Evolutionary conservation across 1,139 yeast species (phyloP).

Genomic region (Kodamaea suecica): DNA sequence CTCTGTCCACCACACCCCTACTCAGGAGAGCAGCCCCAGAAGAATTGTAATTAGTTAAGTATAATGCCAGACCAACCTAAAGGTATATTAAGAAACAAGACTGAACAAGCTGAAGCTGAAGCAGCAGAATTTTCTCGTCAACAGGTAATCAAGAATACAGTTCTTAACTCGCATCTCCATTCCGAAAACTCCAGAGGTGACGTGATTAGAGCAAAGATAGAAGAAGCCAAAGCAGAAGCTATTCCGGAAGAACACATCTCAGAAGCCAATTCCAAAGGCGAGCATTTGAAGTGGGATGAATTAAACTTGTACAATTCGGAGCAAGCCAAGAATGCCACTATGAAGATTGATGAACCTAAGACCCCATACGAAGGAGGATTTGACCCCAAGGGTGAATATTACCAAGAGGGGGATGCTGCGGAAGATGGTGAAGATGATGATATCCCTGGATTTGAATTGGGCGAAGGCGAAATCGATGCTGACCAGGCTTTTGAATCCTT

Average conservation of each 20-base stretch:
- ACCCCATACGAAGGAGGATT: constrained; percentile 96
- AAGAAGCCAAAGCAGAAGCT: constrained; percentile 22
- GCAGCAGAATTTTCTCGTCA: constrained; percentile 37
- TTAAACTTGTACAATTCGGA: constrained; percentile 63
- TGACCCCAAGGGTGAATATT: constrained; percentile 80
- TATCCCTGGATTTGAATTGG: constrained; percentile 42
- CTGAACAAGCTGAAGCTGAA: constrained; percentile 11
- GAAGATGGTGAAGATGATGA: constrained; percentile 60
- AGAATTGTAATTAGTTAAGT: neutral
- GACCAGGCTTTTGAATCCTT: constrained; percentile 38
- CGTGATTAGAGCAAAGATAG: constrained; percentile 37
- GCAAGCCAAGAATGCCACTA: constrained; percentile 67
- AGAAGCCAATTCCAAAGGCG: constrained; percentile 9
- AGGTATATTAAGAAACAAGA: constrained; percentile 44
- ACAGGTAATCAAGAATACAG: constrained; percentile 44
- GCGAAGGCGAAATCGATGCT: constrained; percentile 44
- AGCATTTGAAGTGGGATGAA: constrained; percentile 70
- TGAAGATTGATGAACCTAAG: constrained; percentile 93
- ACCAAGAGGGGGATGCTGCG: constrained; percentile 67
- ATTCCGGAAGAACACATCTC: constrained; percentile 7
- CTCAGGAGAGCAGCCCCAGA: neutral
- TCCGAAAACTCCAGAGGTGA: constrained; percentile 37
- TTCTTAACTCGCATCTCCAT: constrained; percentile 37
- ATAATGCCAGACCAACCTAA: constrained; percentile 29
- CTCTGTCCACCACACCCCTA: no score